A percentile compares a stretch with the other conserved stretches of the same genome.
Evolutionary conservation across 1,284 basidiomycete genomes (phyloP).

Genomic region (Trichosporon sp.): DNA sequence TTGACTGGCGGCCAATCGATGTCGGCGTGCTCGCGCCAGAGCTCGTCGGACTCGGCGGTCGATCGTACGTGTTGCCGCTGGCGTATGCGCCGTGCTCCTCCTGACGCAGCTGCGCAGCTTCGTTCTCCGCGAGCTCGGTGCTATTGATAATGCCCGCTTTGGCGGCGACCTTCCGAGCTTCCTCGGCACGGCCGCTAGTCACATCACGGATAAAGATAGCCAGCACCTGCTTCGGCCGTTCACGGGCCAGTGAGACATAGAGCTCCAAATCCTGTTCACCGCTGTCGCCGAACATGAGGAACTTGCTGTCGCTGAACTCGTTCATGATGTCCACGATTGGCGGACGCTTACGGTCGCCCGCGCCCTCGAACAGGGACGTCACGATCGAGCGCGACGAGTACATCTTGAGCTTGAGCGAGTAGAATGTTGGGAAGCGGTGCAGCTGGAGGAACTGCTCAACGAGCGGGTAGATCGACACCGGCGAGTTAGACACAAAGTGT

Average conservation of each 20-base stretch:
- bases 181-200: conserved; percentile 35
- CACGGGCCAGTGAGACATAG: conserved; percentile 64
- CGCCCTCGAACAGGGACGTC: conserved; percentile 66
- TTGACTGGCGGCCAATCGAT: not conserved
- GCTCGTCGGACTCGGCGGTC: not conserved
- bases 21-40: conserved; percentile 10
- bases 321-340: conserved; percentile 70
- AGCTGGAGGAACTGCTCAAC: conserved; percentile 70
- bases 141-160: not conserved
- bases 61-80: not conserved
- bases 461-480: conserved; percentile 75
- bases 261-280: conserved; percentile 86
- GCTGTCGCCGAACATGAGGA: conserved; percentile 78
- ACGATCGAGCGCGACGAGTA: conserved; percentile 77
- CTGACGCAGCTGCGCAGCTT: not conserved
- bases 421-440: conserved; percentile 50
- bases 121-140: not conserved
- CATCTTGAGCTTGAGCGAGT: conserved; percentile 64
- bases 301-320: conserved; percentile 64
- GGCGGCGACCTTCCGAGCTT: conserved; percentile 5
- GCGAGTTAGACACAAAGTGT: conserved; percentile 88
- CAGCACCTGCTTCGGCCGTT: conserved; percentile 55
- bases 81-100: not conserved
- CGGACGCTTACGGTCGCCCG: conserved; percentile 65
- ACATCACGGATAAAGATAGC: conserved; percentile 75